These are phyloP conservation scores for Fusarium longipes DNA, from an alignment of 2,329 filamentous ascomycete genomes.

Conservation along the genomic window DNA sequence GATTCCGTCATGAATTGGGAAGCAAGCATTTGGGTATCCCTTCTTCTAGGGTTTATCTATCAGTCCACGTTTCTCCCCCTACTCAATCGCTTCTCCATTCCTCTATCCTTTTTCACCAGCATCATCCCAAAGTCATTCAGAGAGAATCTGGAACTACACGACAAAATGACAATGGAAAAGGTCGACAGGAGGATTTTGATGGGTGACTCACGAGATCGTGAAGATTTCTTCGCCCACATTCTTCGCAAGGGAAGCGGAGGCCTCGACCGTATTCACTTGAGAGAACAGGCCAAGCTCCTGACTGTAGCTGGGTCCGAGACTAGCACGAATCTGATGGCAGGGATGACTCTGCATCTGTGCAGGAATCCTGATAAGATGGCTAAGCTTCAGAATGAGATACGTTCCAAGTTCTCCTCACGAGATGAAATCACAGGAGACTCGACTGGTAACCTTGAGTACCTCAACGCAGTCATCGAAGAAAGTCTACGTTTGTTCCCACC, in stretches of 20 bases:
- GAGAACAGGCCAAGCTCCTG: slow-evolving; percentile 31
- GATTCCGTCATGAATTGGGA: slow-evolving; percentile 9
- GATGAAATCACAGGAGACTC: slow-evolving; percentile 21
- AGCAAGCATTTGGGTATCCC: slow-evolving; percentile 14
- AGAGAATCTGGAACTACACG: background rate
- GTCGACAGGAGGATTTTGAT: slow-evolving; percentile 3
- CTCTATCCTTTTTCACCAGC: background rate
- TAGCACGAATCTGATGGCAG: slow-evolving; percentile 6
- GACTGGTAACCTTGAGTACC: slow-evolving; percentile 13
- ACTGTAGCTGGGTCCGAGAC: slow-evolving; percentile 30
- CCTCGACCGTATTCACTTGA: slow-evolving; percentile 1
- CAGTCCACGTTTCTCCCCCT: background rate
- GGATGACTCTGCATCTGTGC: background rate
- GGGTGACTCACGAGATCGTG: background rate
- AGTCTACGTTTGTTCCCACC: slow-evolving; percentile 25
- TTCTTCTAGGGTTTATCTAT: background rate
- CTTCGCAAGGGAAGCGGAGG: background rate
- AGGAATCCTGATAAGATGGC: slow-evolving; percentile 1
- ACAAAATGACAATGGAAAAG: slow-evolving; percentile 11
- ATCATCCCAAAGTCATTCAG: slow-evolving; percentile 8
- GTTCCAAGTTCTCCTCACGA: background rate
- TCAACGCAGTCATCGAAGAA: slow-evolving; percentile 25
- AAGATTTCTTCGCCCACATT: slow-evolving; percentile 30
- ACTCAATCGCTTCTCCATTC: slow-evolving; percentile 12
- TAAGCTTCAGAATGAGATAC: slow-evolving; percentile 17